These are phyloP conservation scores for Tulasnella sp. DNA, from an alignment of 768 basidiomycete species.

Conservation along the genomic window DNA sequence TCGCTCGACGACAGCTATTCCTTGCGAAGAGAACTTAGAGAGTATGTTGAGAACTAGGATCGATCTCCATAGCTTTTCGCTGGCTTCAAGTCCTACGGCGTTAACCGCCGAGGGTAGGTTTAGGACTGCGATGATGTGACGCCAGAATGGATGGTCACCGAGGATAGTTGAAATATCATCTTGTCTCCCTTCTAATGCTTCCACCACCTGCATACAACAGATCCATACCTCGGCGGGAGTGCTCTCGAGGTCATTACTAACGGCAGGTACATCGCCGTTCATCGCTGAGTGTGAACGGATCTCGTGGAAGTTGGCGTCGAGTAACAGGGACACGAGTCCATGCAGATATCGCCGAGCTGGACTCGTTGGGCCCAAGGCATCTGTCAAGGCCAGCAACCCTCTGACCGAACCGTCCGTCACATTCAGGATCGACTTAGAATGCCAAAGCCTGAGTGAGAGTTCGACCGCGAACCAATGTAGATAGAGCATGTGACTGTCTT, in stretches of 20 bases:
- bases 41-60: conserved; percentile 60
- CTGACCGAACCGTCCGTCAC: not conserved
- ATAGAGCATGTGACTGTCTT: conserved; percentile 25
- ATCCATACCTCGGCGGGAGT: conserved; percentile 62
- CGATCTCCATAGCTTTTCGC: conserved; percentile 62
- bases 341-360: conserved; percentile 8
- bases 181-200: not conserved
- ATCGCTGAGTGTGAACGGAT: conserved; percentile 14
- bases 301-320: conserved; percentile 27
- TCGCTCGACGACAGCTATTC: conserved; percentile 31
- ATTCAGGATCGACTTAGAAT: conserved; percentile 17
- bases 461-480: conserved; percentile 59
- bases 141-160: conserved; percentile 6
- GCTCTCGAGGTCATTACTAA: conserved; percentile 29
- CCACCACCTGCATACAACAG: conserved; percentile 49
- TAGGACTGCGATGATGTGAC: not conserved
- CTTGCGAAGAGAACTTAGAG: conserved; percentile 62
- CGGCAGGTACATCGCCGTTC: not conserved
- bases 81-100: conserved; percentile 31
- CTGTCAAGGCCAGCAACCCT: not conserved
- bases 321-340: conserved; percentile 23
- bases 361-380: not conserved
- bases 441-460: conserved; percentile 35
- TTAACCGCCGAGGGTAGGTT: not conserved
- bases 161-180: not conserved